Evolutionary conservation across 2,329 filamentous ascomycete genomes (phyloP), one percentile per base, ranked within the genome.

Genomic region (Colletotrichum sp.): DNA sequence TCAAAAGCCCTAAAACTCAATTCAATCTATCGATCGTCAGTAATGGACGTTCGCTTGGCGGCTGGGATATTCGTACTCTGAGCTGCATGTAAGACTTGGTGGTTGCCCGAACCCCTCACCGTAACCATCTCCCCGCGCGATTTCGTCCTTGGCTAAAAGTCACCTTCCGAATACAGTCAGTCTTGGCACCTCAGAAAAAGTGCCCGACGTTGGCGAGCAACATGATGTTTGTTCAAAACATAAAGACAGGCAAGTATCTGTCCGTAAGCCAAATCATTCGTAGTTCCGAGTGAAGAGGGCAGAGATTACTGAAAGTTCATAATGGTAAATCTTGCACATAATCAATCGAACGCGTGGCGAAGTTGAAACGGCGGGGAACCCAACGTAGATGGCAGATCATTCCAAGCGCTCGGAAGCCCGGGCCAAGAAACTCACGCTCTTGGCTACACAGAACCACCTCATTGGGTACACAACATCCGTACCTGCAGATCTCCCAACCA

Each of bases 61-160:
- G 44, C 44, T 52, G 44, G 44, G n/a, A 52, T 21, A 21, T 52
- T 52, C 18, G 13, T 44, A 18, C 32, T 28, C 44, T 15, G 24
- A 24, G 8, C 39, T 39, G 66, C 71, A 26, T 55, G 57, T 16
- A 8, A 63, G 39, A 15, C 39, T 52, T 52, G 44, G n/a, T 52
- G n/a, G n/a, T 52, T 52, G 44, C 44, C 44, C 44, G n/a, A 52
- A 28, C 32, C 28, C 57, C 71, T 73, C 65, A 60, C 34, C 36
- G 44, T 52, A 0, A 9, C 10, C 32, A 39, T 44, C 44, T 75
- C 68, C 68, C 72, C 68, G 49, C 72, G 34, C 72, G 39, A 39
- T n/a, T 16, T 24, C n/a, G 44, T 55, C 65, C 72, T 75, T 71
- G 72, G 72, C 72, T 30, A 39, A 66, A 71, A 60, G 68, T 71